phyloP scores from a whole-genome alignment of 768 basidiomycete genomes.

The Cubamyces sp. region DNA sequence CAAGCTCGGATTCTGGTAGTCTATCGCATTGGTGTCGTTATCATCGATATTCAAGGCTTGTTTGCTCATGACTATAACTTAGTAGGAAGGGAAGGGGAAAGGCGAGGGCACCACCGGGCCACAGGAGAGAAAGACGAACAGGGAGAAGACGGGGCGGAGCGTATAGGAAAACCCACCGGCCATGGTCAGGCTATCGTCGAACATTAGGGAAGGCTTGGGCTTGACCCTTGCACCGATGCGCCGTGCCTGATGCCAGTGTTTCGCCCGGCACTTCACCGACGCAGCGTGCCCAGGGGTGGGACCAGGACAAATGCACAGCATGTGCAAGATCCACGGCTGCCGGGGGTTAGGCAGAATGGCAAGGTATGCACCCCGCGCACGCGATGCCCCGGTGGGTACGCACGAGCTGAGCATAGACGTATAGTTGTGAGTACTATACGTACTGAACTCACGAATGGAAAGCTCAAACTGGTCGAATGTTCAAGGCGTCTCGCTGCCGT shows the following conservation, averaged over 20 bases:
- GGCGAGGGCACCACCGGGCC: not conserved
- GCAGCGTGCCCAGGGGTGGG: not conserved
- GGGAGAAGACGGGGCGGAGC: not conserved
- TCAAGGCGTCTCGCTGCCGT: too few species aligned
- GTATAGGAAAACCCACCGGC: not conserved
- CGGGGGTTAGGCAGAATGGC: too few species aligned
- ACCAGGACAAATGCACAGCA: not conserved
- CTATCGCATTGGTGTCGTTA: constrained; percentile 2
- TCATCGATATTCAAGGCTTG: constrained; percentile 9
- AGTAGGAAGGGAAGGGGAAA: not conserved
- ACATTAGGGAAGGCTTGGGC: not conserved
- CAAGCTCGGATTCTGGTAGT: constrained; percentile 4
- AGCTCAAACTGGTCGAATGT: too few species aligned
- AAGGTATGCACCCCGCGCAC: not conserved
- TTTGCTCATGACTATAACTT: not conserved
- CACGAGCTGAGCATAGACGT: too few species aligned
- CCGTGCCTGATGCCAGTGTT: constrained; percentile 1
- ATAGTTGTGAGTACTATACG: too few species aligned
- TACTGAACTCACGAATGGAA: too few species aligned
- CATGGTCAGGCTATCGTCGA: not conserved
- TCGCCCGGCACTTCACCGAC: not conserved
- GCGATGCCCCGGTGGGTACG: too few species aligned
- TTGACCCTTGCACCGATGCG: not conserved
- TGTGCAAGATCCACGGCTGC: too few species aligned
- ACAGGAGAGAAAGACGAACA: not conserved